Conservation (phyloP, 2,329 filamentous ascomycete genomes). For the Aspergillus fructus region DNA sequence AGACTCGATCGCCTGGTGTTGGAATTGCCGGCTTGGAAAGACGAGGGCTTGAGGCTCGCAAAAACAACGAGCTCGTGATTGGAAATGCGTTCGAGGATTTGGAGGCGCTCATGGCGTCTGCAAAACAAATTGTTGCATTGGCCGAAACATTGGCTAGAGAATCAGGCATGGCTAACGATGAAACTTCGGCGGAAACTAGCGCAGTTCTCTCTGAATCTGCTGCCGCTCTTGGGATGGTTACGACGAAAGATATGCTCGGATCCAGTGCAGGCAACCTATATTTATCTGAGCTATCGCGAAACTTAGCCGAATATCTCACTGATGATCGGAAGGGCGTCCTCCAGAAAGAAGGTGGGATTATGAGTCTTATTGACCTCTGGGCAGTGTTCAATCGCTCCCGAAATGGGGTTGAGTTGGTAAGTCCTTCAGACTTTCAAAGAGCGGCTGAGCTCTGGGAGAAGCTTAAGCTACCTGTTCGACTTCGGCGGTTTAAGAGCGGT, state of each 20-base stretch:
- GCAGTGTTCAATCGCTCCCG: constrained; percentile 90
- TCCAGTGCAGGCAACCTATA: constrained; percentile 83
- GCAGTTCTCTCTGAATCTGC: constrained; percentile 77
- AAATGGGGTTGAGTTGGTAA: constrained; percentile 91
- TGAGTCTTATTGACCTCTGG: constrained; percentile 88
- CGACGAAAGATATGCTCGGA: constrained; percentile 89
- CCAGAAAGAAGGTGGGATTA: constrained; percentile 78
- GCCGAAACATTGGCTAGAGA: constrained; percentile 83
- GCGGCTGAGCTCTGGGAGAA: constrained; percentile 86
- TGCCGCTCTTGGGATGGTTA: constrained; percentile 81
- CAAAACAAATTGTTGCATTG: constrained; percentile 91
- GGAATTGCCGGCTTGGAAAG: constrained; percentile 93
- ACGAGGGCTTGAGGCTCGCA: constrained; percentile 76
- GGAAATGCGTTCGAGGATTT: constrained; percentile 94
- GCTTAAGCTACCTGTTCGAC: constrained; percentile 77
- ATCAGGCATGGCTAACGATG: constrained; percentile 55
- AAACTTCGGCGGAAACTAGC: constrained; percentile 67
- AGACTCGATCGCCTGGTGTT: constrained; percentile 58
- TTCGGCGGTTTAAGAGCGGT: constrained; percentile 87
- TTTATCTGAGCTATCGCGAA: constrained; percentile 79
- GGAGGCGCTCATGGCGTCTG: constrained; percentile 94
- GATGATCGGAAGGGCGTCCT: constrained; percentile 79
- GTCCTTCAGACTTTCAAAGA: constrained; percentile 86
- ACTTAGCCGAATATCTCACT: constrained; percentile 83
- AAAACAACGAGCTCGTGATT: constrained; percentile 91